Conservation (phyloP, 1,139 yeast genomes). For the Hyphopichia fennica region DNA sequence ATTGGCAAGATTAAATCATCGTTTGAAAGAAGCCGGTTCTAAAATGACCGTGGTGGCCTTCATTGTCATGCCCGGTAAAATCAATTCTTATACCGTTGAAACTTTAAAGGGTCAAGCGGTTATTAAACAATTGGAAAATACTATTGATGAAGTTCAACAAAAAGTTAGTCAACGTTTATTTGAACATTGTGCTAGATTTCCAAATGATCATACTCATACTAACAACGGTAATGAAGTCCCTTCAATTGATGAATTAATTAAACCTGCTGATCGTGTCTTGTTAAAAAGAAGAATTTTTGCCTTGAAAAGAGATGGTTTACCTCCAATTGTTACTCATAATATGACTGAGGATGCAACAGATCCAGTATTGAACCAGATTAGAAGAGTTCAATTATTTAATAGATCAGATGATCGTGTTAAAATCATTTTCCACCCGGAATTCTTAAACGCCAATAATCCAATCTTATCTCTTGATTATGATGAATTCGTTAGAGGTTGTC, state of each 20-base stretch:
- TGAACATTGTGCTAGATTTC: slow-evolving; percentile 86
- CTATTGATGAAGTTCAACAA: slow-evolving; percentile 86
- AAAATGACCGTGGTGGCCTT: slow-evolving; percentile 96
- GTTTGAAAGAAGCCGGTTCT: slow-evolving; percentile 76
- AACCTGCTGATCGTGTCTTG: slow-evolving; percentile 84
- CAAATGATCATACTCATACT: slow-evolving; percentile 57
- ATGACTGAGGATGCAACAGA: slow-evolving; percentile 91
- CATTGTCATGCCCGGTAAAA: slow-evolving; percentile 96
- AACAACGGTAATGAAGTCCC: slow-evolving; percentile 56
- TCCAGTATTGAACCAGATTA: slow-evolving; percentile 88
- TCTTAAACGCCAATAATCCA: slow-evolving; percentile 92
- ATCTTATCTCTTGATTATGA: slow-evolving; percentile 91
- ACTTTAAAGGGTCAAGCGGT: slow-evolving; percentile 97
- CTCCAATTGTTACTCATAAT: slow-evolving; percentile 98
- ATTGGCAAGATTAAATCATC: slow-evolving; percentile 86
- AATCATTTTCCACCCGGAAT: slow-evolving; percentile 96
- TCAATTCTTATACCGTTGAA: slow-evolving; percentile 92
- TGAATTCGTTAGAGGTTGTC: slow-evolving; percentile 97
- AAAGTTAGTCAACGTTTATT: slow-evolving; percentile 85
- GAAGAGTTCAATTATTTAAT: slow-evolving; percentile 89
- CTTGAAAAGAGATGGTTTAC: slow-evolving; percentile 80
- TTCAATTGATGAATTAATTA: slow-evolving; percentile 74
- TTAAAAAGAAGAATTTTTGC: slow-evolving; percentile 93
- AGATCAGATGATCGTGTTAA: slow-evolving; percentile 89
- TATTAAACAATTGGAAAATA: slow-evolving; percentile 83